Conservation (phyloP, 768 basidiomycete species). For the Suillus bovinus region DNA sequence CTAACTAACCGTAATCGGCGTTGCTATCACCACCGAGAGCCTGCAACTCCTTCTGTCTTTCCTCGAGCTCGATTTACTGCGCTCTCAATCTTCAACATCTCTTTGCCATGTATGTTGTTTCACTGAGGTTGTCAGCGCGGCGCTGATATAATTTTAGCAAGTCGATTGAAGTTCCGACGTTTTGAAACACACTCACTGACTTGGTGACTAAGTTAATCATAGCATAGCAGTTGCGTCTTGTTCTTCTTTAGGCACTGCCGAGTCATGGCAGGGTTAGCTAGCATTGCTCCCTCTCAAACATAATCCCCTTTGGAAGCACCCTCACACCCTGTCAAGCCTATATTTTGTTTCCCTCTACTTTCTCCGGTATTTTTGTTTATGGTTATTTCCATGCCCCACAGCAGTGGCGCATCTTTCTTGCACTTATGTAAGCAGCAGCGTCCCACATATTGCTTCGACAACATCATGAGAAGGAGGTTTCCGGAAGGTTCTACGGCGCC, state of each 20-base stretch:
- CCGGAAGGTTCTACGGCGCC: not conserved
- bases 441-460: not conserved
- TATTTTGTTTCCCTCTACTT: not conserved
- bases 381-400: not conserved
- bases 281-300: not conserved
- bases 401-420: not conserved
- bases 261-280: not conserved
- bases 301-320: not conserved
- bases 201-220: conserved; percentile 6
- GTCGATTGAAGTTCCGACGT: not conserved
- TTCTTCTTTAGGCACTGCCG: not conserved
- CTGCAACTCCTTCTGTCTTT: not conserved
- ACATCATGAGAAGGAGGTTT: conserved; percentile 3
- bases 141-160: not conserved
- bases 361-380: not conserved
- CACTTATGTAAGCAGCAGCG: too few species aligned
- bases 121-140: not conserved
- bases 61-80: not conserved
- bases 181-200: not conserved
- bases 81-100: too few species aligned
- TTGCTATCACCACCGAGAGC: conserved; percentile 15
- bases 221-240: not conserved
- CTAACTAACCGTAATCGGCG: conserved; percentile 4
- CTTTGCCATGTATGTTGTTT: not conserved
- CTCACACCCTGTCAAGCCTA: conserved; percentile 5